These are phyloP conservation scores for Trapa incisa DNA, from an alignment of 345 rosid genomes.

Conservation along the genomic window DNA sequence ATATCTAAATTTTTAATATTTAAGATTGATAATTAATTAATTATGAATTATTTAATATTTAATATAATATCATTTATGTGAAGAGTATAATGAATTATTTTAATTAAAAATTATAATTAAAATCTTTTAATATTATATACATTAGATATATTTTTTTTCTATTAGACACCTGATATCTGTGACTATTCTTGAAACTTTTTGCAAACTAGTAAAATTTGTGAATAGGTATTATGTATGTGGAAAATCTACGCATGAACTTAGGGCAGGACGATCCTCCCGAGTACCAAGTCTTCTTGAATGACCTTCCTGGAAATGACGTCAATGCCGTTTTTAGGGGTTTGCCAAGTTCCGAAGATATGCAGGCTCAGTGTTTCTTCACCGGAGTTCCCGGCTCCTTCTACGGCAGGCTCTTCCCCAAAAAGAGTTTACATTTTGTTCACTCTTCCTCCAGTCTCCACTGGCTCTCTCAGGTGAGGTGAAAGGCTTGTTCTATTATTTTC, in stretches of 20 bases:
- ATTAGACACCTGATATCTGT: too few relatives aligned
- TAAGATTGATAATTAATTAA: too few relatives aligned
- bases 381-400: conserved; percentile 45
- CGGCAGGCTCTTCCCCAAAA: conserved; percentile 37
- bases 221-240: too few relatives aligned
- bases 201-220: too few relatives aligned
- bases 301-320: conserved; percentile 46
- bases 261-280: conserved; percentile 14
- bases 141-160: too few relatives aligned
- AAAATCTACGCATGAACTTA: conserved; percentile 11
- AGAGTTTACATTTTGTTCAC: conserved; percentile 35
- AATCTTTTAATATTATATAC: too few relatives aligned
- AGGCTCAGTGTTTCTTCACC: conserved; percentile 14
- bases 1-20: too few relatives aligned
- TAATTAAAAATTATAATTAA: too few relatives aligned
- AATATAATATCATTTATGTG: too few relatives aligned
- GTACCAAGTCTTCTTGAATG: conserved; percentile 38
- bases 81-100: too few relatives aligned
- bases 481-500: neutral
- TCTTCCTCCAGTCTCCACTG: conserved; percentile 43
- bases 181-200: too few relatives aligned
- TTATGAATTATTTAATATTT: too few relatives aligned
- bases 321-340: conserved; percentile 34
- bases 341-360: conserved; percentile 13
- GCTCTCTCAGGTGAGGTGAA: conserved; percentile 46